phyloP scores from a whole-genome alignment of 2,329 filamentous ascomycete species.

The Periconia sp. region DNA sequence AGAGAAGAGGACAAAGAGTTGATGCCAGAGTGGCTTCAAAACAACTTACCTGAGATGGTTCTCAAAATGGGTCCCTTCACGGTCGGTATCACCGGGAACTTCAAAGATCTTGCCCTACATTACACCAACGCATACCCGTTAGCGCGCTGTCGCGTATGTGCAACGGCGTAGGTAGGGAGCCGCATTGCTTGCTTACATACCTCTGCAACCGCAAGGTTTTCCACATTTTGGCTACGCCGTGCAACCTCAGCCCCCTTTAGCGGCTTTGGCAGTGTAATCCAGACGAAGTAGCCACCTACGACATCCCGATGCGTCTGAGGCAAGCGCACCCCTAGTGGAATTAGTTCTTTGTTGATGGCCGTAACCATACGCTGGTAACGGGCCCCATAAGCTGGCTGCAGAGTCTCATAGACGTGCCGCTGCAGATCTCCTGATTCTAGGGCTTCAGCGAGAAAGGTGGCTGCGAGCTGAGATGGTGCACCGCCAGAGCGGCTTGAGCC shows the following conservation, averaged over 20 bases:
- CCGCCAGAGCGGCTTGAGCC: conserved; percentile 62
- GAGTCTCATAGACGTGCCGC: conserved; percentile 52
- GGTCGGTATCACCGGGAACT: conserved; percentile 48
- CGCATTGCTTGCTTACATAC: conserved; percentile 16
- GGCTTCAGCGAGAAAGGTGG: conserved; percentile 59
- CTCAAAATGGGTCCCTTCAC: conserved; percentile 56
- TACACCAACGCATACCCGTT: conserved; percentile 13
- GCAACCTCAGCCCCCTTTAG: conserved; percentile 60
- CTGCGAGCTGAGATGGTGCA: conserved; percentile 60
- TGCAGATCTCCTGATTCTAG: conserved; percentile 56
- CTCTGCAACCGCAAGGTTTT: conserved; percentile 67
- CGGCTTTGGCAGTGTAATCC: conserved; percentile 65
- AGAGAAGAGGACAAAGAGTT: neutral
- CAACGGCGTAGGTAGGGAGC: too few species aligned
- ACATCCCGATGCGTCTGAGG: conserved; percentile 49
- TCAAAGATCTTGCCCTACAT: conserved; percentile 69
- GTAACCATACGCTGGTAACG: conserved; percentile 59
- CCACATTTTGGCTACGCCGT: conserved; percentile 59
- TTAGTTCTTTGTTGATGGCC: conserved; percentile 62
- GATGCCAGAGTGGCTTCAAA: conserved; percentile 5
- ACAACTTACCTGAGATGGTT: conserved; percentile 42
- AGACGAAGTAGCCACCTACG: conserved; percentile 85
- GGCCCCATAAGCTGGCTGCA: conserved; percentile 59
- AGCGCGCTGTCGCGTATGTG: conserved; percentile 9
- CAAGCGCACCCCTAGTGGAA: conserved; percentile 62